Conservation (phyloP, 257 asterid genomes). For the Rehmannia glutinosa region DNA sequence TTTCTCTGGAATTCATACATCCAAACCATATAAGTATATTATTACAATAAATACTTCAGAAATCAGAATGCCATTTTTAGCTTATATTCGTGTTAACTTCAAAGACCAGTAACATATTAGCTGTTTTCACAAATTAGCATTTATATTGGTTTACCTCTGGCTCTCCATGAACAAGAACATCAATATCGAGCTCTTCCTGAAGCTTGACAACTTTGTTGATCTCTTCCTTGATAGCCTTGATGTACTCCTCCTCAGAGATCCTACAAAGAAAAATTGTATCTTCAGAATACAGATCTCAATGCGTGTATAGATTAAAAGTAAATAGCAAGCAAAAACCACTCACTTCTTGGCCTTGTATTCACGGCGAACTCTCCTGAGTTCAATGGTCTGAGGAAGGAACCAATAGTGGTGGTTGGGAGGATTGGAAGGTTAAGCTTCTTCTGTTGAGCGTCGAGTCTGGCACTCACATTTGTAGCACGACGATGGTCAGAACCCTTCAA, state of each 20-base stretch:
- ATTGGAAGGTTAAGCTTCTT: conserved; percentile 95
- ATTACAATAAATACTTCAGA: background rate
- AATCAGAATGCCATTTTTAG: background rate
- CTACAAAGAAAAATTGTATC: conserved; percentile 29
- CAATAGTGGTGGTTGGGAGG: conserved; percentile 98
- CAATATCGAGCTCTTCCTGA: conserved; percentile 97
- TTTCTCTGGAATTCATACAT: conserved; percentile 58
- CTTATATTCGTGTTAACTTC: background rate
- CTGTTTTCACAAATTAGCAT: background rate
- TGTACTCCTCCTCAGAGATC: conserved; percentile 85
- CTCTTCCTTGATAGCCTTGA: conserved; percentile 82
- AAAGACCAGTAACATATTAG: background rate
- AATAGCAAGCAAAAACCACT: conserved; percentile 17
- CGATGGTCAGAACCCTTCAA: conserved; percentile 94
- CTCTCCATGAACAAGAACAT: conserved; percentile 97
- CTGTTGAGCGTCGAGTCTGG: conserved; percentile 95
- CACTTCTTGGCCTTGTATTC: conserved; percentile 95
- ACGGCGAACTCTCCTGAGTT: conserved; percentile 94
- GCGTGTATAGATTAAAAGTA: background rate
- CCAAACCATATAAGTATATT: background rate
- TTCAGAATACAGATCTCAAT: conserved; percentile 9
- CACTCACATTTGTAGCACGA: conserved; percentile 85
- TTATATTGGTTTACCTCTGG: conserved; percentile 69
- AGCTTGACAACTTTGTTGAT: conserved; percentile 90
- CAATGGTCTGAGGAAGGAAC: conserved; percentile 95